phyloP scores from a whole-genome alignment of 2,329 filamentous ascomycete species.

The Sphaceloma murrayae region DNA sequence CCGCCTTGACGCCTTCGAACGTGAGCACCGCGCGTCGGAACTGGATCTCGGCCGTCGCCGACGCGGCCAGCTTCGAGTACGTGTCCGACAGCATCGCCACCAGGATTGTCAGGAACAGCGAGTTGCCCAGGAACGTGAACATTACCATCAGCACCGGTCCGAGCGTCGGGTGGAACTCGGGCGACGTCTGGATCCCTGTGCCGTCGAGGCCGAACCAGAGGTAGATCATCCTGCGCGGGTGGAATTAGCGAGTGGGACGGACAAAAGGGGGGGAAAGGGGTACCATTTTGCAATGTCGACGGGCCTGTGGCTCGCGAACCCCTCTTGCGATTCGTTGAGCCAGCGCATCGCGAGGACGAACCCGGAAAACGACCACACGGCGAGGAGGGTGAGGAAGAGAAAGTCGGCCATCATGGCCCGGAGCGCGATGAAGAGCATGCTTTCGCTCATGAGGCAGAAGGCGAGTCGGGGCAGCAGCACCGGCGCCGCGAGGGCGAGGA shows the following conservation, averaged over 20 bases:
- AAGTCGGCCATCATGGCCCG: slow-evolving; percentile 82
- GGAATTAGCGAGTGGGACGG: neutral
- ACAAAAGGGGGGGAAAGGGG: neutral
- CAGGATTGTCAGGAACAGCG: slow-evolving; percentile 77
- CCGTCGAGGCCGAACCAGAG: slow-evolving; percentile 84
- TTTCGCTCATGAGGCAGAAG: slow-evolving; percentile 75
- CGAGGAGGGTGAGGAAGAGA: slow-evolving; percentile 62
- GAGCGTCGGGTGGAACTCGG: slow-evolving; percentile 68
- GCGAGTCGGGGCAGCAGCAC: slow-evolving; percentile 69
- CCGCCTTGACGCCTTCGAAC: slow-evolving; percentile 75
- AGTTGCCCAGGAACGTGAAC: slow-evolving; percentile 80
- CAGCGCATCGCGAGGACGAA: slow-evolving; percentile 72
- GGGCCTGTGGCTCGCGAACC: slow-evolving; percentile 31
- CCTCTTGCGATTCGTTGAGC: slow-evolving; percentile 54
- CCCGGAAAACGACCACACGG: slow-evolving; percentile 74
- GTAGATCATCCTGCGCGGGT: slow-evolving; percentile 59
- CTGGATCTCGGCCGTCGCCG: slow-evolving; percentile 73
- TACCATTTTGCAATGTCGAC: slow-evolving; percentile 70
- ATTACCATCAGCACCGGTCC: slow-evolving; percentile 72
- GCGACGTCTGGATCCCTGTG: slow-evolving; percentile 47
- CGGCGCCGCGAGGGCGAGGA: slow-evolving; percentile 69
- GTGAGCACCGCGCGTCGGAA: slow-evolving; percentile 73
- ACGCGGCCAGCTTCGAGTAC: slow-evolving; percentile 66
- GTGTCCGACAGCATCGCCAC: slow-evolving; percentile 82
- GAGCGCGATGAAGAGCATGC: slow-evolving; percentile 71